Base-by-base conservation (phyloP, 352 stramenopile genomes). In the Phytophthora aleatoria region DNA sequence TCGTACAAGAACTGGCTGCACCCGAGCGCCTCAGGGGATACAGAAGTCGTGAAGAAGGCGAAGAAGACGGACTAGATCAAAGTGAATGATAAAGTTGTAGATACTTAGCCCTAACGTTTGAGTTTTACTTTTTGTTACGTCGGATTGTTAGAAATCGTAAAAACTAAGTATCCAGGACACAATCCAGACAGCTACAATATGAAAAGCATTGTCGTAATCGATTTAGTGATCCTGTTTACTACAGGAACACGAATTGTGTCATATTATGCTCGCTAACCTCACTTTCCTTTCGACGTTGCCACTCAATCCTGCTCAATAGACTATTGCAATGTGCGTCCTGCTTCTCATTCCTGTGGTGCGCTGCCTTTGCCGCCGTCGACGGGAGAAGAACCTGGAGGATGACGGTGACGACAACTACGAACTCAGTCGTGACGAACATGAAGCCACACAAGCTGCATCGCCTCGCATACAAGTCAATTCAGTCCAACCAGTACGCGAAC, bases 1-100 rank as follows among this genome's bases (percentile, higher is more conserved):
- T 67, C 69, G 5, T 85, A 80, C 58, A 61, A 69, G 44, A 86
- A 87, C 42, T 87, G 75, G 75, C 41, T 87, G 26, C 67, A 83
- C 12, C 77, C 73, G 13, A 59, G 47, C 28, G 53, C 69, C 27
- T 62, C 31, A 39, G 30, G 13, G 3, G 30, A 57, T n/a, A 16
- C 15, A 39, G 42, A 61, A 6, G 43, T 53, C 13, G 38, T 10
- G n/a, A 59, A 55, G 36, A 67, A 62, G 38, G 35, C 36, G 27
- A 71, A 24, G 2, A 67, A 58, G 30, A 52, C 31, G 20, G 42
- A 66, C 30, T 70, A 60, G 24, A 20, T 20, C 20, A 20, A 20
- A 20, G 20, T 20, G 20, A 20, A 20, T 20, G 20, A 20, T 20
- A 43, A 50, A 45, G 36, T 26, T 36, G 28, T 49, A 49, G 45